Conservation (phyloP, 371 early-diverging fungal species). For the Zopfochytrium polystomum region DNA sequence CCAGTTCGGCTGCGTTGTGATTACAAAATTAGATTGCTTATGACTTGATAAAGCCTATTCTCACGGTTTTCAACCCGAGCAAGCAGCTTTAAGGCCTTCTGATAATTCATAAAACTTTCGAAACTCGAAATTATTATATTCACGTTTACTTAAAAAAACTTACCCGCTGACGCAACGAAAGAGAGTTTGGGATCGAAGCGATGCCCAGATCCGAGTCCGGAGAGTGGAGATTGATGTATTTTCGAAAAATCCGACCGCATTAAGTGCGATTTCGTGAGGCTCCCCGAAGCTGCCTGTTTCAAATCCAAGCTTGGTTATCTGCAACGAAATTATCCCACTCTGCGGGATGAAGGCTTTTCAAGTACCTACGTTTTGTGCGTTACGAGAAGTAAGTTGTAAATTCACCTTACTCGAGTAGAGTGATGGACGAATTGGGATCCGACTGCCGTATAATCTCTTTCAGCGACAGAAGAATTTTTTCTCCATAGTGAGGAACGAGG, state of each 20-base stretch:
- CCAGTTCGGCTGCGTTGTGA: no score
- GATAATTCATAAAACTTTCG: conserved; percentile 76
- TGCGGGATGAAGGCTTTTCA: conserved; percentile 77
- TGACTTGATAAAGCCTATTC: conserved; percentile 62
- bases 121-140: conserved; percentile 1
- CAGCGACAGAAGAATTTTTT: conserved; percentile 78
- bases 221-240: conserved; percentile 78
- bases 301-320: conserved; percentile 67
- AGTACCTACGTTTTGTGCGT: conserved; percentile 50
- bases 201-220: conserved; percentile 88
- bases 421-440: conserved; percentile 69
- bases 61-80: conserved; percentile 82
- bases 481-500: conserved; percentile 83
- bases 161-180: conserved; percentile 81
- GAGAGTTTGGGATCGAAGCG: conserved; percentile 81
- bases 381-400: neutral
- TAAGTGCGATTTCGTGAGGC: conserved; percentile 11
- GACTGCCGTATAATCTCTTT: conserved; percentile 83
- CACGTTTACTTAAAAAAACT: neutral
- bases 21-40: conserved; percentile 37
- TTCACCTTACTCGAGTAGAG: conserved; percentile 60
- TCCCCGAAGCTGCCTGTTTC: neutral
- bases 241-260: conserved; percentile 45
- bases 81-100: conserved; percentile 75
- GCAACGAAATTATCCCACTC: conserved; percentile 92